Conservation (phyloP, 2,329 filamentous ascomycete genomes). For the Diaporthe sp. region DNA sequence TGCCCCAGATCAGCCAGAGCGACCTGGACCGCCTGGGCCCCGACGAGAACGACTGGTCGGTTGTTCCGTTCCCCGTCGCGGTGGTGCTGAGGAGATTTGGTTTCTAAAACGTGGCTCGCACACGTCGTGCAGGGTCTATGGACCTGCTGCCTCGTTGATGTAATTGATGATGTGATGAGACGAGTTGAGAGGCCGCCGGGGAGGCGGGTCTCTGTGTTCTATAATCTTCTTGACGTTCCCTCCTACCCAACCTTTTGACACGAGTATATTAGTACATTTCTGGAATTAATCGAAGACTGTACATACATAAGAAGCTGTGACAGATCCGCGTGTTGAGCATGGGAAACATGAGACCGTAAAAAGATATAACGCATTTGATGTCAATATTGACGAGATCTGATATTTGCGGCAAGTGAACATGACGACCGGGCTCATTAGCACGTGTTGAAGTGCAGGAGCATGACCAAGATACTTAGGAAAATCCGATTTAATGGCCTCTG, state of each 20-base stretch:
- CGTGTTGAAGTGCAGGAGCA: background rate
- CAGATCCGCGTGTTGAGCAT: no score
- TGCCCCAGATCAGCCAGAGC: constrained; percentile 20
- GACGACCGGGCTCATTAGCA: background rate
- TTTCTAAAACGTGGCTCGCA: background rate
- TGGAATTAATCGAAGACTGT: constrained; percentile 4
- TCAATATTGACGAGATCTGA: no score
- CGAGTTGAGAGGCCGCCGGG: background rate
- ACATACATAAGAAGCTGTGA: background rate
- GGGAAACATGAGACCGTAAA: fast-evolving
- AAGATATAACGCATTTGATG: background rate
- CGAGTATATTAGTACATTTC: background rate
- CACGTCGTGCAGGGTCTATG: background rate
- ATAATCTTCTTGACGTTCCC: constrained; percentile 22
- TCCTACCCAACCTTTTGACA: background rate
- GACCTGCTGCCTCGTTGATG: background rate
- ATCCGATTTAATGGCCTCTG: background rate
- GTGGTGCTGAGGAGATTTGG: constrained; percentile 6
- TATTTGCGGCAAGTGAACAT: background rate
- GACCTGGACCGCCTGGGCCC: constrained; percentile 15
- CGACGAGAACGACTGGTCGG: constrained; percentile 28
- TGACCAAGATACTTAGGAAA: background rate
- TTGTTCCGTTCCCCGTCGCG: constrained; percentile 14
- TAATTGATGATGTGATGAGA: background rate
- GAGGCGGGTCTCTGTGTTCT: background rate